These are phyloP conservation scores for Boletus rubroflammeus DNA, from an alignment of 768 basidiomycete species.

Conservation along the genomic window DNA sequence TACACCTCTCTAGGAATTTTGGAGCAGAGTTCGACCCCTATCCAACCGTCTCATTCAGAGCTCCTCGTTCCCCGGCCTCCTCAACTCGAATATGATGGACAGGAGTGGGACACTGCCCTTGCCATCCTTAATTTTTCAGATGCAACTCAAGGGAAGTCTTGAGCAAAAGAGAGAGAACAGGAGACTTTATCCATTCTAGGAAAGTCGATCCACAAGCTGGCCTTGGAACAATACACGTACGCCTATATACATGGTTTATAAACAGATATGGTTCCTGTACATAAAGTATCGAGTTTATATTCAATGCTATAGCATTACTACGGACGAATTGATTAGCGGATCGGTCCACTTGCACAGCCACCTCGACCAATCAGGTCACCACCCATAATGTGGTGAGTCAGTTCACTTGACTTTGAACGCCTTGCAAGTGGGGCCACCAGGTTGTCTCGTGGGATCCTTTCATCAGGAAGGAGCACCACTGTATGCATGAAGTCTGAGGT, in stretches of 20 bases:
- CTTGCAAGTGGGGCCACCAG: too few species aligned
- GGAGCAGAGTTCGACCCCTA: constrained; percentile 40
- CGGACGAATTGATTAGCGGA: too few species aligned
- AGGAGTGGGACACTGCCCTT: constrained; percentile 32
- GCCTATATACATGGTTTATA: not conserved
- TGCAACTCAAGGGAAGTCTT: not conserved
- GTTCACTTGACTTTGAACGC: not conserved
- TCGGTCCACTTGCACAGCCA: constrained; percentile 8
- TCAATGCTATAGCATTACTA: not conserved
- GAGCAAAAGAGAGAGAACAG: not conserved
- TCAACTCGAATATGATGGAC: constrained; percentile 10
- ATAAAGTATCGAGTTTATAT: not conserved
- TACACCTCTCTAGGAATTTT: constrained; percentile 48
- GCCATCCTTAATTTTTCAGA: constrained; percentile 23
- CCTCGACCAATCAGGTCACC: too few species aligned
- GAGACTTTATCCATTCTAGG: not conserved
- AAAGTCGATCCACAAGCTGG: constrained; percentile 9
- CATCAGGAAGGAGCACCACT: not conserved
- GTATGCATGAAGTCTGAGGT: constrained; percentile 20
- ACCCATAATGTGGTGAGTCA: too few species aligned
- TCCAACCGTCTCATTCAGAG: constrained; percentile 15
- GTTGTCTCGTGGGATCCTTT: not conserved
- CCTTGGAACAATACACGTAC: not conserved
- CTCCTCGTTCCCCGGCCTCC: constrained; percentile 1
- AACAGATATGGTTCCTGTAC: not conserved